Evolutionary conservation across 1,284 basidiomycete species (phyloP).

Genomic region (Moesziomyces globuligerus): DNA sequence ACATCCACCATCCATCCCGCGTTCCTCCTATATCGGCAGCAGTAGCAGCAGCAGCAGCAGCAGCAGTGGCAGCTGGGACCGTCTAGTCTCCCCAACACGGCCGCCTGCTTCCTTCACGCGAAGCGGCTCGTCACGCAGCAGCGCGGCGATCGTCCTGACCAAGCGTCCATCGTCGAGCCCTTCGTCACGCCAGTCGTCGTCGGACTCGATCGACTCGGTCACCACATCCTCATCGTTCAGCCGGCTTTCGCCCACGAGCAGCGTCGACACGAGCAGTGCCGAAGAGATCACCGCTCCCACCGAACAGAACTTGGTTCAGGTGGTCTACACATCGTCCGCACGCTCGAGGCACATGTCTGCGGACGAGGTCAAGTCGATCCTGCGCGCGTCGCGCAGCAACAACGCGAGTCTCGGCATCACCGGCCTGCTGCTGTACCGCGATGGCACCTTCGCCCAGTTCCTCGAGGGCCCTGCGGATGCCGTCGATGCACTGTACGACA

Average conservation of each 20-base stretch:
- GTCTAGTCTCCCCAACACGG: conserved; percentile 6
- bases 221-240: conserved; percentile 18
- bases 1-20: conserved; percentile 25
- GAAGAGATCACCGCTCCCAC: background rate
- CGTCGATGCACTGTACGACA: conserved; percentile 33
- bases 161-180: conserved; percentile 22
- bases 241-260: conserved; percentile 5
- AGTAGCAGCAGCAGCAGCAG: conserved; percentile 1
- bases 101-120: conserved; percentile 28
- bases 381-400: conserved; percentile 29
- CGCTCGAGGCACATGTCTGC: conserved; percentile 21
- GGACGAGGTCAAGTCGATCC: conserved; percentile 30
- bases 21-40: conserved; percentile 4
- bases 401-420: conserved; percentile 38
- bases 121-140: conserved; percentile 22
- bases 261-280: conserved; percentile 2
- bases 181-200: conserved; percentile 40
- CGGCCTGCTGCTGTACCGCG: conserved; percentile 41
- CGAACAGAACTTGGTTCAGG: conserved; percentile 33
- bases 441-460: conserved; percentile 50
- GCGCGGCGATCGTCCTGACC: background rate
- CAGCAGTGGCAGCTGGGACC: background rate
- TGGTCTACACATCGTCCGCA: conserved; percentile 50
- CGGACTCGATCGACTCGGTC: conserved; percentile 27
- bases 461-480: conserved; percentile 38